Evolutionary conservation across 495 filamentous ascomycete genomes (phyloP), one percentile per base, ranked within the genome.

Genomic region (Cercophora scortea): DNA sequence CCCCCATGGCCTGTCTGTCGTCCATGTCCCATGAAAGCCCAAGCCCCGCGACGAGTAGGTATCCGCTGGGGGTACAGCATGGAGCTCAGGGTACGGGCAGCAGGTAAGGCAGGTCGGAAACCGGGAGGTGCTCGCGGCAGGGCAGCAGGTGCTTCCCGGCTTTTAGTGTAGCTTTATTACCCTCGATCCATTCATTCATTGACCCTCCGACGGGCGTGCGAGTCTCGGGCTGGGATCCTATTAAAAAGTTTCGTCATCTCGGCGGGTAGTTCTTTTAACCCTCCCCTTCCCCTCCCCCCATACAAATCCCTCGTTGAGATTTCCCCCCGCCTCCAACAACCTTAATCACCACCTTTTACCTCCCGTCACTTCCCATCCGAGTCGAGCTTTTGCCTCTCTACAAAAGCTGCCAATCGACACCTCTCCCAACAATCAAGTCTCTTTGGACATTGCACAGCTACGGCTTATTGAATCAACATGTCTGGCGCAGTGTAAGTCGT

Each of bases 401-500:
- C 49, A 53, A 47, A 59, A 53, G 49, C 47, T 54, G 38, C 19
- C 34, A 54, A 42, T 33, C 40, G 17, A 10, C 43, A 8, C 25
- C n/a, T 50, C 50, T 16, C 34, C 32, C 35, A 15, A 35, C 44
- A 42, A 8, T 39, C 46, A 52, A 45, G 46, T 44, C 45, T 39
- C 43, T 17, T 36, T 42, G n/a, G 40, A 50, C 54, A 50, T 34
- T 45, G 13, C 42, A 42, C 49, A 46, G 38, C 51, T 50, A 33
- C 45, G 36, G 45, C 41, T 42, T 16, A n/a, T 16, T 44, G 40
- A 15, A 50, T 53, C 63, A 62, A 51, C 56, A 78, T 78, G 75
- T 78, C 75, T 71, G 73, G 74, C 60, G 63, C 75, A 66, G 73
- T 73, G 75, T 78, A 77, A 78, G 75, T 77, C 38, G 42, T 47